Percentiles rank a stretch among this genome's conserved stretches.
Conservation (phyloP, 2,329 filamentous ascomycete species). For the Phaeophleospora eucalypticola region DNA sequence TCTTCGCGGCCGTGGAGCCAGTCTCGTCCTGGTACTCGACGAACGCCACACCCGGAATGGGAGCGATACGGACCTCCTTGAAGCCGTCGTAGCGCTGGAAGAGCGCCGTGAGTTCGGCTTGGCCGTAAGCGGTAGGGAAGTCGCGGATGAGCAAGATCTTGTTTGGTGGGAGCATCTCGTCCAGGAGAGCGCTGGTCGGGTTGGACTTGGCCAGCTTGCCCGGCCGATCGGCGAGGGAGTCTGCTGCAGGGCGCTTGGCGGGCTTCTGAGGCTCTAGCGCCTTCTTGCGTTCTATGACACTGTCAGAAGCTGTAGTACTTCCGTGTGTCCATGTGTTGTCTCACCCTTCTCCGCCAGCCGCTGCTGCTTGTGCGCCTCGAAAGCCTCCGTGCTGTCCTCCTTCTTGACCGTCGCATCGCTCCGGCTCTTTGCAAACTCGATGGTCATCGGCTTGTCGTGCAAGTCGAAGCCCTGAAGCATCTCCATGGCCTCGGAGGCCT, state of each 20-base stretch:
- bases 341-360: constrained; percentile 85
- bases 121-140: constrained; percentile 78
- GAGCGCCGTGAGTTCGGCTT: constrained; percentile 71
- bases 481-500: constrained; percentile 76
- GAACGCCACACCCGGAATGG: constrained; percentile 86
- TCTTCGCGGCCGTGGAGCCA: constrained; percentile 88
- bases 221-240: constrained; percentile 49
- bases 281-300: constrained; percentile 64
- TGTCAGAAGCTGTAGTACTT: constrained; percentile 13
- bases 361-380: constrained; percentile 80
- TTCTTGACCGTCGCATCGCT: constrained; percentile 83
- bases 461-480: constrained; percentile 90
- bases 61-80: constrained; percentile 84
- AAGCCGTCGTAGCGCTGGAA: constrained; percentile 92
- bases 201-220: constrained; percentile 68
- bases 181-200: constrained; percentile 67
- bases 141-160: constrained; percentile 95
- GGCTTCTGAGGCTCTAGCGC: constrained; percentile 66
- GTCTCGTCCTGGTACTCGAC: constrained; percentile 92
- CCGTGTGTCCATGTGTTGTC: constrained; percentile 14
- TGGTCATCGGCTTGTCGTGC: constrained; percentile 83
- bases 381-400: constrained; percentile 70
- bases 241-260: constrained; percentile 54
- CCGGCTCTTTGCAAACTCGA: constrained; percentile 74
- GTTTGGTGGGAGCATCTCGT: constrained; percentile 96